Base-by-base conservation (phyloP, 2,329 filamentous ascomycete species). In the Ustulina deusta region DNA sequence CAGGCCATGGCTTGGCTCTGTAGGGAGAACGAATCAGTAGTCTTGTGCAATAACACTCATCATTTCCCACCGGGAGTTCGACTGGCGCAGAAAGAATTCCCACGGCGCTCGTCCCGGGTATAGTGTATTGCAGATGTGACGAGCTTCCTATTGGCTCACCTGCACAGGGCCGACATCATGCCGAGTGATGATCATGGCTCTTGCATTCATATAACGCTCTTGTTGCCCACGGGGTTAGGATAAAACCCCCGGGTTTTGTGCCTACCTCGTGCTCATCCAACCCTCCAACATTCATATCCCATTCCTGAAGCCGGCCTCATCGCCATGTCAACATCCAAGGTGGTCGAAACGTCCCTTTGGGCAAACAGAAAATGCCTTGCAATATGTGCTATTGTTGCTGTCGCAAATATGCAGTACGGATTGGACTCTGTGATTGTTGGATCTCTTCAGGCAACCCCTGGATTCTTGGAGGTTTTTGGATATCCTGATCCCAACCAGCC, bases 331-430 rank as follows among this genome's bases (percentile, higher is more conserved):
- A 11, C 61, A 4, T 63, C 69, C 4, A 68, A 74, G 20, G 70
- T 78, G 46, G 73, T 74, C 17, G 77, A 80, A 61, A 79, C 76
- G 9, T 79, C 78, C 22, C 73, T 80, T 25, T 80, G 78, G 78
- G 74, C 75, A 22, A 80, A 84, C 67, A 69, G 78, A 60, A 84
- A 82, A 79, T 85, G 83, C 64, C 76, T 85, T 13, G 48, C 79
- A 10, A 82, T 84, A 66, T 85, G 83, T 73, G 80, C 78, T 54
- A 76, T 81, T 15, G 81, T 85, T 7, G 81, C 83, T 4, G 77
- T 83, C 34, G 82, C 83, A 4, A 85, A 83, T 68, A 83, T 85
- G 79, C 83, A 87, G 71, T 86, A 86, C 73, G 84, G 83, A 2
- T 80, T 86, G 6, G 83, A 86, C 73, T 82, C 79, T 11, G 80